Percentiles rank a stretch among this genome's conserved stretches.
These are phyloP conservation scores for Cucumis hystrix DNA, from an alignment of 306 rosid genomes.

Conservation along the genomic window DNA sequence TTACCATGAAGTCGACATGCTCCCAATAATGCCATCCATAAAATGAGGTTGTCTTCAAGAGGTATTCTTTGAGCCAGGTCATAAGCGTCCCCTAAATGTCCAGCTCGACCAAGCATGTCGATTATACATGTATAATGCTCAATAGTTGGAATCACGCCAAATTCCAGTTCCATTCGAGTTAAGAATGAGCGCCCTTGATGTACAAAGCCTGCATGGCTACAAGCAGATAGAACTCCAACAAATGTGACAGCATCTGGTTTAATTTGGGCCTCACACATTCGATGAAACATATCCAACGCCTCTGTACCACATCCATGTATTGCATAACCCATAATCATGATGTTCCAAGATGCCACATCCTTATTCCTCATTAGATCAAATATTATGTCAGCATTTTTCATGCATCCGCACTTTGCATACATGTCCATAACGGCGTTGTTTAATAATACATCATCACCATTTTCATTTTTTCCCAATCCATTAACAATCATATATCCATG, in stretches of 20 bases:
- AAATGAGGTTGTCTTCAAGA: constrained; percentile 43
- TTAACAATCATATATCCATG: constrained; percentile 59
- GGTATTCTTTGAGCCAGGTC: constrained; percentile 43
- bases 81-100: constrained; percentile 50
- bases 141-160: constrained; percentile 50
- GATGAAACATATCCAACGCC: constrained; percentile 41
- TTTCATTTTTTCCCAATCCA: constrained; percentile 28
- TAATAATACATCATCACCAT: constrained; percentile 19
- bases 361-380: constrained; percentile 39
- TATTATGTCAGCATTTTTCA: constrained; percentile 50
- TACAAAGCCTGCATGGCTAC: constrained; percentile 68
- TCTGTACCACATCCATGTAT: constrained; percentile 53
- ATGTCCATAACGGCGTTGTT: constrained; percentile 72
- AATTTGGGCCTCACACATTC: constrained; percentile 37
- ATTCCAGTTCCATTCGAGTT: constrained; percentile 41
- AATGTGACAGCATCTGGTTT: constrained; percentile 51
- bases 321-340: constrained; percentile 71
- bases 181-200: constrained; percentile 49
- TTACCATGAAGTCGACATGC: constrained; percentile 60
- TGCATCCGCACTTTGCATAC: constrained; percentile 79
- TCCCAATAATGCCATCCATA: constrained; percentile 74
- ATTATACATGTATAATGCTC: constrained; percentile 75
- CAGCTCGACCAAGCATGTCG: constrained; percentile 83
- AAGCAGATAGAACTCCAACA: constrained; percentile 57
- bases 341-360: constrained; percentile 88